Evolutionary conservation across 805 yeast genomes (phyloP), one percentile per base, ranked within the genome.

Genomic region (Candida insectalens): DNA sequence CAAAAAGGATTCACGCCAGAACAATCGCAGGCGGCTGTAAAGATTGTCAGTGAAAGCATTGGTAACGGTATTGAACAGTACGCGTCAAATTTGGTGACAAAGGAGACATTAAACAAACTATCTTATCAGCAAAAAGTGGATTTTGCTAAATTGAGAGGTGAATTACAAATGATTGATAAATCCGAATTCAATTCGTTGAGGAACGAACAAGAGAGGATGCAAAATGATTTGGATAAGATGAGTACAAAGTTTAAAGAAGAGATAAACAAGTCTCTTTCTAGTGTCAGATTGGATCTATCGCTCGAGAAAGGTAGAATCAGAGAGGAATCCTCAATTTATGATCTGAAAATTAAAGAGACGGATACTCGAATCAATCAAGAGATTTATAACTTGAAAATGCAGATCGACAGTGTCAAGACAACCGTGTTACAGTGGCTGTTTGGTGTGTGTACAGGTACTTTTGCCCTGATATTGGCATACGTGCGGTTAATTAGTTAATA

Each of bases 361-460:
- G 94, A 87, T 51, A 84, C 96, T 4, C 69, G 95, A 42, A 88
- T 92, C 35, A 96, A 92, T 54, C 95, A 92, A 57, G 98, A 92
- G 50, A 80, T 92, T 19, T 80, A 89, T 26, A 89, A 92, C 53
- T 83, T 92, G 74, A 88, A 83, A 57, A 83, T 88, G 67, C 96
- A 89, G 59, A 87, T 92, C 44, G 95, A 92, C 50, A 77, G 84
- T 29, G 95, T 89, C 21, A 92, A 92, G 62, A 84, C 95, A 2
- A 96, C 92, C 55, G 96, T 92, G 32, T 74, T 87, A 78, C 98
- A 92, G 60, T 92, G 98, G 98, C 69, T 92, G 42, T 85, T 92
- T 47, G 97, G 97, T 66, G 96, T 92, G 14, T 83, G 95, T 52
- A 88, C 97, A 2, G 98, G 97, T 81, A 83, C 96, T 1, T 84